Conservation (phyloP, 768 basidiomycete species). For the Tubosaeta sp. region DNA sequence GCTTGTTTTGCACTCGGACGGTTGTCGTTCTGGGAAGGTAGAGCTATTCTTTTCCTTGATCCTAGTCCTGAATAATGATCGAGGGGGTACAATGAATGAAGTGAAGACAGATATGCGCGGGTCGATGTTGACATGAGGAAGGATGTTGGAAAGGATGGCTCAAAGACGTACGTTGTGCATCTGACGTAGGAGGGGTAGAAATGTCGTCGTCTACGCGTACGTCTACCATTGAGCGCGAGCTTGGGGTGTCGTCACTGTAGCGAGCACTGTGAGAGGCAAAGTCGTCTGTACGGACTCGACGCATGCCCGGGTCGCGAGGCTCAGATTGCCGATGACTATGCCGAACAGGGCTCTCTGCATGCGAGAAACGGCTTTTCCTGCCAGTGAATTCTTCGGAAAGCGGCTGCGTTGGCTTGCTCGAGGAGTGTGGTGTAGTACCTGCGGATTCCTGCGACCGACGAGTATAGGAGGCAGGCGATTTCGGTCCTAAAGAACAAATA, state of each 20-base stretch:
- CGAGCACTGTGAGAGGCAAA: constrained; percentile 6
- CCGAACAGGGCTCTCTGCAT: constrained; percentile 13
- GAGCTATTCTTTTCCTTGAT: constrained; percentile 33
- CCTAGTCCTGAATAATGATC: constrained; percentile 25
- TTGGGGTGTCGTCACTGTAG: constrained; percentile 17
- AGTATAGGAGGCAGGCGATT: constrained; percentile 32
- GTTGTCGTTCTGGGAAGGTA: constrained; percentile 33
- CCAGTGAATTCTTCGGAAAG: constrained; percentile 6
- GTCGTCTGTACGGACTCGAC: constrained; percentile 20
- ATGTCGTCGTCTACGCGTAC: constrained; percentile 17
- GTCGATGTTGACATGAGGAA: constrained; percentile 27
- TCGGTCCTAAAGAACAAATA: constrained; percentile 40
- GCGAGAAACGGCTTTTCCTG: constrained; percentile 23
- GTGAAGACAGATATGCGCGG: constrained; percentile 17
- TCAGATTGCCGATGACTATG: constrained; percentile 10
- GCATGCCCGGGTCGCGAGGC: constrained; percentile 12
- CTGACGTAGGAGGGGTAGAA: constrained; percentile 20
- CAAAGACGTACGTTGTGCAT: constrained; percentile 37
- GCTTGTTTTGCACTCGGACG: constrained; percentile 17
- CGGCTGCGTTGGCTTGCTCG: constrained; percentile 16
- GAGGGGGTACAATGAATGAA: constrained; percentile 18
- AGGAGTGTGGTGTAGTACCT: constrained; percentile 5
- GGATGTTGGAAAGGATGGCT: constrained; percentile 26
- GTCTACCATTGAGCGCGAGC: constrained; percentile 15
- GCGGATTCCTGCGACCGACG: constrained; percentile 29